Evolutionary conservation across 176 grass and related monocot species (phyloP).

Genomic region (Paspalum vaginatum): DNA sequence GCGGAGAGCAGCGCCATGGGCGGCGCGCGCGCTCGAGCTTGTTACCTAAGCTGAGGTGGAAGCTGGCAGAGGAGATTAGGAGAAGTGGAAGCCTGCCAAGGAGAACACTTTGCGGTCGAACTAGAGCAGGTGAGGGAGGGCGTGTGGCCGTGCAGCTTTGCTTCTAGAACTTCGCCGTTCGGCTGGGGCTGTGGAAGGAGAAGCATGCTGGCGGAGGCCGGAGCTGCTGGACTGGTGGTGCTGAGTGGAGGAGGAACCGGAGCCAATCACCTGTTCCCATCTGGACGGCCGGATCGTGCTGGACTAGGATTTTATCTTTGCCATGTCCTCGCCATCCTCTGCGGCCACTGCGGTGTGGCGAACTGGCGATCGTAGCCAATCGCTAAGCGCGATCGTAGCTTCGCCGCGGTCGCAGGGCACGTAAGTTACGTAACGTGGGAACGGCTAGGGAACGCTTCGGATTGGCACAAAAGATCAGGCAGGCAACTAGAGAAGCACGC

Average conservation of each 20-base stretch:
- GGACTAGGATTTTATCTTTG: conserved; percentile 54
- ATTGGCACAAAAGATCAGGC: conserved; percentile 35
- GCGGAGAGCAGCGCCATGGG: conserved; percentile 60
- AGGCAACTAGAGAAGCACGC: conserved; percentile 33
- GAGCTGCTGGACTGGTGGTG: conserved; percentile 35
- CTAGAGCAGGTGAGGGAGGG: background rate
- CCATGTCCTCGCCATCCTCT: conserved; percentile 35
- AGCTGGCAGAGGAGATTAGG: background rate
- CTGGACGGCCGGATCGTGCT: conserved; percentile 32
- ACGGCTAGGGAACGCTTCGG: background rate
- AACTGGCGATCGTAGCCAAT: no score
- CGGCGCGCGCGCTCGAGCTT: background rate
- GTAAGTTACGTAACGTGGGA: no score
- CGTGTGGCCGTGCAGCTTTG: conserved; percentile 4
- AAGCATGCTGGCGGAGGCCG: background rate
- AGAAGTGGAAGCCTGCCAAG: background rate
- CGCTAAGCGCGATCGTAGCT: no score
- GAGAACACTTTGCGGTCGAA: conserved; percentile 2
- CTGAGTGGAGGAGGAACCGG: conserved; percentile 24
- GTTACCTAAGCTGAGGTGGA: no score
- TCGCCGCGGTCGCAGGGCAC: no score
- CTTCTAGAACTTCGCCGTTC: conserved; percentile 37
- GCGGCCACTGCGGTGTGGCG: background rate
- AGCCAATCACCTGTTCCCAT: conserved; percentile 53
- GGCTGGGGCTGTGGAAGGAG: conserved; percentile 3